Percentiles rank a stretch among this genome's conserved stretches.
Evolutionary conservation across 768 basidiomycete genomes (phyloP).

Genomic region (Termitomyces bulborhizus): DNA sequence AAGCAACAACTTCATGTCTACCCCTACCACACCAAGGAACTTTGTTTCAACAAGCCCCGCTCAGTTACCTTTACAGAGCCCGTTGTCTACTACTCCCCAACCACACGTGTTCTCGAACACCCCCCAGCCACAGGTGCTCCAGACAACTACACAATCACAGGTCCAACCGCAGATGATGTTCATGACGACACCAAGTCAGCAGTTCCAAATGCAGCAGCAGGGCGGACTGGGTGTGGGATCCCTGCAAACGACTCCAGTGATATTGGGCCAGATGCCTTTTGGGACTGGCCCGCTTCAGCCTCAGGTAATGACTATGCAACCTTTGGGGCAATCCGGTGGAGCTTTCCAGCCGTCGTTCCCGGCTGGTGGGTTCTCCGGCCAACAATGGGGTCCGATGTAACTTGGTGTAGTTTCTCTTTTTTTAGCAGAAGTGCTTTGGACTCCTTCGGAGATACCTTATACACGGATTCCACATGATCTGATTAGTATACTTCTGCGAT

Average conservation of each 20-base stretch:
- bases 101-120: slow-evolving; percentile 15
- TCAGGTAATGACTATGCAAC: slow-evolving; percentile 10
- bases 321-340: slow-evolving; percentile 17
- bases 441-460: not conserved
- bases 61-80: slow-evolving; percentile 28
- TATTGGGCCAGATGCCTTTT: not conserved
- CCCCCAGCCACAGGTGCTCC: slow-evolving; percentile 26
- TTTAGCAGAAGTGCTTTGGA: not conserved
- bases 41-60: slow-evolving; percentile 28
- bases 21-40: slow-evolving; percentile 20
- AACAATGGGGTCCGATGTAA: slow-evolving; percentile 36
- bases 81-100: slow-evolving; percentile 18
- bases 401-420: not conserved
- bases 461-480: not conserved
- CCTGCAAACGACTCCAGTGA: slow-evolving; percentile 10
- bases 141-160: slow-evolving; percentile 21
- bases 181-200: slow-evolving; percentile 20
- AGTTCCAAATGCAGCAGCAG: slow-evolving; percentile 19
- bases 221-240: slow-evolving; percentile 5
- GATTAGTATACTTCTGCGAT: not conserved
- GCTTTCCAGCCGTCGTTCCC: slow-evolving; percentile 13
- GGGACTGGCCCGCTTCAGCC: not conserved
- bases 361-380: slow-evolving; percentile 8
- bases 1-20: slow-evolving; percentile 20
- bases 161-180: slow-evolving; percentile 16